Conservation (phyloP, 2,329 filamentous ascomycete species). For the Myotisia sp. region DNA sequence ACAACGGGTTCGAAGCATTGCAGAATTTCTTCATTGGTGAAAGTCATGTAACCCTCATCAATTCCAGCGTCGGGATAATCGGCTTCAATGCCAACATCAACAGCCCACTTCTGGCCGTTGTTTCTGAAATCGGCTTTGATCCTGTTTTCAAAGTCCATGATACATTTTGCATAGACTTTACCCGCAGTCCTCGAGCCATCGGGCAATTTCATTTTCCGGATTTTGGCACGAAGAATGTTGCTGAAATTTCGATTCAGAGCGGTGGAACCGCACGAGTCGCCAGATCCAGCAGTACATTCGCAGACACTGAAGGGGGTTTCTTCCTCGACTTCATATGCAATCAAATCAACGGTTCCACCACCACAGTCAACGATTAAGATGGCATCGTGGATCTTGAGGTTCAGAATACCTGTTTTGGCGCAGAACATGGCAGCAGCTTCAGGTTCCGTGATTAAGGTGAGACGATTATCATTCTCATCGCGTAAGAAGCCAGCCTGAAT, state of each 20-base stretch:
- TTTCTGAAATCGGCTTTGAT: conserved; percentile 99
- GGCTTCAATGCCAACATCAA: conserved; percentile 95
- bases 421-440: conserved; percentile 97
- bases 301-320: conserved; percentile 94
- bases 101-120: conserved; percentile 97
- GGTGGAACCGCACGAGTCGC: conserved; percentile 96
- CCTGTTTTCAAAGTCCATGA: conserved; percentile 99
- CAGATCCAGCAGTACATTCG: conserved; percentile 92
- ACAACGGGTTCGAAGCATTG: conserved; percentile 98
- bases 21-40: conserved; percentile 96
- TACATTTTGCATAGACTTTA: conserved; percentile 96
- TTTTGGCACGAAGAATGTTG: conserved; percentile 94
- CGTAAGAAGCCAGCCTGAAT: conserved; percentile 94
- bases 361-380: conserved; percentile 96
- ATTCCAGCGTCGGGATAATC: conserved; percentile 96
- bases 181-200: conserved; percentile 96
- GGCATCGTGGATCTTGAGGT: conserved; percentile 97
- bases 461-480: conserved; percentile 91
- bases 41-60: conserved; percentile 99
- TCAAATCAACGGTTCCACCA: conserved; percentile 96
- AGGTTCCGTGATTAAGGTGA: conserved; percentile 89
- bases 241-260: conserved; percentile 96
- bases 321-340: conserved; percentile 96
- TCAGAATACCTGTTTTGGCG: conserved; percentile 87
- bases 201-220: conserved; percentile 96